Evolutionary conservation across 768 basidiomycete species (phyloP), one percentile per base, ranked within the genome.

Genomic region (Zangia roseola): DNA sequence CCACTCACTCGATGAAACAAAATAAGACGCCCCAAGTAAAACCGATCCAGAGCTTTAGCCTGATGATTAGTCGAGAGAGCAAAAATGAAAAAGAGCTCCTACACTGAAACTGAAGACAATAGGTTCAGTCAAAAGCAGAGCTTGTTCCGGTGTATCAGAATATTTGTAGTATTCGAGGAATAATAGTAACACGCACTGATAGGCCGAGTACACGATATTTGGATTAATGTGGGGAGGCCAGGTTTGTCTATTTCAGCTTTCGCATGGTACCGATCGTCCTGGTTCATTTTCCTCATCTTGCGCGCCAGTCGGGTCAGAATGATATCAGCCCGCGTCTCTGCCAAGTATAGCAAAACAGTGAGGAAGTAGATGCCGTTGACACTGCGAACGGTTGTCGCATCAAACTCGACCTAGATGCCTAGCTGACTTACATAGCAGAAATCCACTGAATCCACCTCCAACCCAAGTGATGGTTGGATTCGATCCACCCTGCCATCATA

Each of bases 361-460:
- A 82, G 45, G 6, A 82, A 56, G 45, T 81, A 83, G 1, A 72
- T 58, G 3, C 75, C 82, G 24, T 74, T 74, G 26, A 81, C 59
- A 41, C 88, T 86, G 43, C 56, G 47, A 30, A 43, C 5, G 45
- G 52, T 35, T 13, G 7, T 47, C 42, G 20, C 5, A 17, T 47
- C 33, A 34, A 6, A 6, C 25, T 43, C 16, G 7, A 45, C 6
- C 16, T 10, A 20, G 40, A 40, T 41, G 41, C 36, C 10, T 10
- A 7, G 28, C 30, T 14, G 38, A 61, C 58, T 46, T 34, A 82
- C 84, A 85, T 87, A 58, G 82, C 71, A 53, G 83, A 81, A 9
- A 89, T 76, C 89, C 88, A 91, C 58, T 90, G 82, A 21, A 94
- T 88, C 88, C 89, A 91, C 23, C 88, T 73, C 88, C 90, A 91